Evolutionary conservation across 1,284 basidiomycete species (phyloP), one percentile per base, ranked within the genome.

Genomic region (Naganishia sp.): DNA sequence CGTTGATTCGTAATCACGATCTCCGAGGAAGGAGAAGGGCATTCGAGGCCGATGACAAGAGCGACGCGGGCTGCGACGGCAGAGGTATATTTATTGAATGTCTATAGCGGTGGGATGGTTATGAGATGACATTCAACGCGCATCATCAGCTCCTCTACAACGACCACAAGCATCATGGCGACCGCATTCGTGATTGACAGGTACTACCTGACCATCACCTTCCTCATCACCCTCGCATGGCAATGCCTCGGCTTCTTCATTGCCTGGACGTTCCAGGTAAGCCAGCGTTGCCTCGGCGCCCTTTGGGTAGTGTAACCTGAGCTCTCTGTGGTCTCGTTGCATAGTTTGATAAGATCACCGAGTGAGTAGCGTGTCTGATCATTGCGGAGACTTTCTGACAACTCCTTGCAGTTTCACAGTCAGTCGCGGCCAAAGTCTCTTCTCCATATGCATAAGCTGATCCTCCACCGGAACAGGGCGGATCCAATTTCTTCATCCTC

Each of bases 321-420:
- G 25, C 15, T 2, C 49, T 17, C 23, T 57, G 47, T 56, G 35
- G 63, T 50, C 25, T 7, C 18, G 32, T 6, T 23, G 39, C 3
- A 35, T 49, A 87, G 81, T 87, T 89, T 72, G 87, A 89, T 76
- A 88, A 89, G 75, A 86, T 89, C 57, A 88, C 87, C 11, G 88
- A 77, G 71, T 74, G 42, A 55, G 72, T 72, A 6, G 7, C 15
- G 1, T 21, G 17, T 35, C 28, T 39, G 31, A 86, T 72, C 84
- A 87, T 68, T 86, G 85, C 3, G 85, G 85, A 67, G 84, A 85
- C 84, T 43, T 13, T 81, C 45, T 39, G 60, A 45, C 28, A 43
- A n/a, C 5, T 43, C 41, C 53, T 39, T 65, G 62, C 53, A 72
- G 71, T 60, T 71, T 72, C 47, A 71, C 70, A 3, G 71, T 69